Evolutionary conservation across 768 basidiomycete species (phyloP), one percentile per base, ranked within the genome.

Genomic region (Coprinopsis strossmayeri): DNA sequence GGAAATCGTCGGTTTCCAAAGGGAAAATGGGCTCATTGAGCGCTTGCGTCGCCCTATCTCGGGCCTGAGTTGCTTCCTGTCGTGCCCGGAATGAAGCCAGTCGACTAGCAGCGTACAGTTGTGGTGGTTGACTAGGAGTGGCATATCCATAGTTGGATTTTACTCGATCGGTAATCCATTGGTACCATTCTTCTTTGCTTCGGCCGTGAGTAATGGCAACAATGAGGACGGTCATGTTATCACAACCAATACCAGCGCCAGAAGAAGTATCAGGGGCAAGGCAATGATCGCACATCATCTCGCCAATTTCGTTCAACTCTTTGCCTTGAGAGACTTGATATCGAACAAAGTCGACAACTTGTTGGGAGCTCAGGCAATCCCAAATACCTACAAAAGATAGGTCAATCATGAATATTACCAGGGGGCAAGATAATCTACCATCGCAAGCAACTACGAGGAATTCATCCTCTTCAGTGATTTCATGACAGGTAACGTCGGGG

Each of bases 211-310:
- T 76, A 38, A 99, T 65, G 5, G 91, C 96, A 49, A 98, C 78
- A 45, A 99, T 79, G 56, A 97, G 76, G 42, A 96, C 72, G 0
- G 96, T 99, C 96, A 99, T 99, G 71, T 99, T 98, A 70, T 99
- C 96, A 64, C 95, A 97, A 17, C 96, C 96, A 54, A 97, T 90
- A 11, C 96, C 96, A 37, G 82, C 81, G 41, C 89, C 90, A 28
- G 87, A 87, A 20, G 86, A 84, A 1, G 90, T 89, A 62, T 96
- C 92, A 1, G 94, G 94, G 20, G 96, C 94, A 40, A 97, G 76
- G 60, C 96, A 98, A 56, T 87, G 84, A 51, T 91, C 87, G 66
- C 94, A 95, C 56, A 97, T 82, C 59, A 81, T 76, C 65, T 95
- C 91, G 58, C 86, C 81, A 51, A 98, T 90, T 62, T 93, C 84